phyloP scores from a whole-genome alignment of 371 early-diverging fungal genomes.

The Sporodiniella umbellata region DNA sequence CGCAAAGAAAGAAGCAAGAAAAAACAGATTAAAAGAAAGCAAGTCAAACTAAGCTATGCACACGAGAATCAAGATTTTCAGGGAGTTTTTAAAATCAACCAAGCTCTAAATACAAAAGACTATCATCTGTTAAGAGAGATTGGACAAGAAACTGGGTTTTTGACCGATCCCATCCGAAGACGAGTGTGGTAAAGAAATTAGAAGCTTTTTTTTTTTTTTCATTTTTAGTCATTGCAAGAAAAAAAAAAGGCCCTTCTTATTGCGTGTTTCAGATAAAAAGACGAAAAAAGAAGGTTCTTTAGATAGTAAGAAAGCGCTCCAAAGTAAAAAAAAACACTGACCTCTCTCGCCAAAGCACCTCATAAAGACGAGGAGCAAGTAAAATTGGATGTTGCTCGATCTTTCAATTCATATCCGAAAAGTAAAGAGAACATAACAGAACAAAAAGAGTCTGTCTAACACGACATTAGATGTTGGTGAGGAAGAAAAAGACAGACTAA shows the following conservation, averaged over 20 bases:
- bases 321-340: constrained; percentile 5
- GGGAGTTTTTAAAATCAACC: constrained; percentile 44
- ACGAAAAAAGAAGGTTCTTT: neutral
- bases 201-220: too few relatives aligned
- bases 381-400: constrained; percentile 46
- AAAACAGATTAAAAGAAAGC: constrained; percentile 9
- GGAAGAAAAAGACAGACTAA: constrained; percentile 29
- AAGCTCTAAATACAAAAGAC: constrained; percentile 50
- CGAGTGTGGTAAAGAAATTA: constrained; percentile 57
- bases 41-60: constrained; percentile 15
- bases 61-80: constrained; percentile 38
- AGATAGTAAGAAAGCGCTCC: neutral
- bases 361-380: constrained; percentile 57
- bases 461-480: constrained; percentile 27
- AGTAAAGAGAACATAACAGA: constrained; percentile 10
- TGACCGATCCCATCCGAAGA: constrained; percentile 21
- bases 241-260: constrained; percentile 45
- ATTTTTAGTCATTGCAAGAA: neutral
- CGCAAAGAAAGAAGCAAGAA: constrained; percentile 18
- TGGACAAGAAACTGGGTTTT: constrained; percentile 35
- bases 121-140: constrained; percentile 42
- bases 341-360: too few relatives aligned
- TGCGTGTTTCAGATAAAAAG: constrained; percentile 21
- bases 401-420: constrained; percentile 42
- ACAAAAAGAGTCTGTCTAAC: constrained; percentile 1